phyloP scores from a whole-genome alignment of 2,329 filamentous ascomycete genomes.

The Arthrobotrys iridis region DNA sequence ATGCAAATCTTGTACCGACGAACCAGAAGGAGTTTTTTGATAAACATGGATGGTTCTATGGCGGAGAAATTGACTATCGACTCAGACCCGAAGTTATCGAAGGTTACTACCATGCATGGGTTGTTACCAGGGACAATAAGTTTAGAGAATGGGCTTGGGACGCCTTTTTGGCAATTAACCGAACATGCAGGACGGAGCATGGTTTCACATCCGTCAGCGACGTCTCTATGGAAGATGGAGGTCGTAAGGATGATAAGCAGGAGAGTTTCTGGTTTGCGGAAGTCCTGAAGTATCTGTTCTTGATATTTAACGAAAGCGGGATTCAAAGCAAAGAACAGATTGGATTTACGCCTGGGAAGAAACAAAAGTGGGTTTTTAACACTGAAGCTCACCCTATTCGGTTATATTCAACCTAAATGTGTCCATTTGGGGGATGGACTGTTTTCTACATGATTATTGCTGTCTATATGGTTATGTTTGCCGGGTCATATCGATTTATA shows the following conservation, averaged over 20 bases:
- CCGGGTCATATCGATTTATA: no score
- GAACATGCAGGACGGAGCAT: conserved; percentile 70
- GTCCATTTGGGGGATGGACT: neutral
- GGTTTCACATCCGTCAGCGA: conserved; percentile 74
- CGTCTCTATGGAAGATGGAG: conserved; percentile 72
- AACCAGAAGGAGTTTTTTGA: conserved; percentile 71
- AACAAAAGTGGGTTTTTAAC: conserved; percentile 71
- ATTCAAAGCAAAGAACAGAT: conserved; percentile 40
- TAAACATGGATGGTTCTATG: conserved; percentile 76
- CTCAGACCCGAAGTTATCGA: conserved; percentile 85
- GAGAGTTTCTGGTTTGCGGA: conserved; percentile 91
- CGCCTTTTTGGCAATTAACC: conserved; percentile 76
- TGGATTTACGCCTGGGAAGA: conserved; percentile 60
- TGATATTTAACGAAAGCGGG: conserved; percentile 66
- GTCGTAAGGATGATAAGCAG: conserved; percentile 74
- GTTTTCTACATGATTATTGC: neutral
- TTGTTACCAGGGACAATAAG: conserved; percentile 75
- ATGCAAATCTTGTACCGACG: conserved; percentile 65
- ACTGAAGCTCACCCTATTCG: conserved; percentile 71
- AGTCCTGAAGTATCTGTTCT: conserved; percentile 83
- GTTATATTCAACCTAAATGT: neutral
- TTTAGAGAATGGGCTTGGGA: conserved; percentile 88
- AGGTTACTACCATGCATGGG: conserved; percentile 85
- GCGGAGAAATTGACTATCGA: conserved; percentile 68
- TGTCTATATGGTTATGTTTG: neutral